These are phyloP conservation scores for Claviceps cyperi DNA, from an alignment of 2,329 filamentous ascomycete species.

Conservation along the genomic window DNA sequence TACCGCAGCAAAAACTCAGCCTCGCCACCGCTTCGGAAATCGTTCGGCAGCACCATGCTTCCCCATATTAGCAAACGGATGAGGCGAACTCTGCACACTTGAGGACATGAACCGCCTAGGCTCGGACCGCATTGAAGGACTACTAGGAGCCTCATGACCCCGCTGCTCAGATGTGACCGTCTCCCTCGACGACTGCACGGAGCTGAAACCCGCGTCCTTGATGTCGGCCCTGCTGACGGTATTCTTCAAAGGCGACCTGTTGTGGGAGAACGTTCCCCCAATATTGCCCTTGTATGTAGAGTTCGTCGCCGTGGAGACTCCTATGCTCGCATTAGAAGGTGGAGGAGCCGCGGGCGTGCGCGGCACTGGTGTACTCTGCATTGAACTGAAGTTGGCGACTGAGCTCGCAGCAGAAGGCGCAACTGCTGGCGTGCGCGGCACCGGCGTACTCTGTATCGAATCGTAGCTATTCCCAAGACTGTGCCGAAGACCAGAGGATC, in stretches of 20 bases:
- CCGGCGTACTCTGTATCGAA: neutral
- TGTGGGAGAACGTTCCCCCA: slow-evolving; percentile 59
- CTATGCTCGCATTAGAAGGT: slow-evolving; percentile 8
- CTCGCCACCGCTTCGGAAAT: slow-evolving; percentile 18
- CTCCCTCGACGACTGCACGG: slow-evolving; percentile 45
- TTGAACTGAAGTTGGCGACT: slow-evolving; percentile 2
- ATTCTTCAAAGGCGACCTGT: slow-evolving; percentile 73
- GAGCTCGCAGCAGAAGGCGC: slow-evolving; percentile 10
- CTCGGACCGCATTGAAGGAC: slow-evolving; percentile 24
- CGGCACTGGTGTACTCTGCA: neutral
- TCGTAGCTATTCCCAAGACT: slow-evolving; percentile 21
- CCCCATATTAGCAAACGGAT: slow-evolving; percentile 25
- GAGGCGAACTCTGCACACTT: slow-evolving; percentile 13
- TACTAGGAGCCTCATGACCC: slow-evolving; percentile 22
- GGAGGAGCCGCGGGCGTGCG: slow-evolving; percentile 14
- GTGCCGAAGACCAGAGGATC: slow-evolving; percentile 16
- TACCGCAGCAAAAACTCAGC: neutral
- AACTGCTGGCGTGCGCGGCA: slow-evolving; percentile 10
- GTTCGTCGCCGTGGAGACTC: slow-evolving; percentile 12
- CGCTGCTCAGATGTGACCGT: slow-evolving; percentile 45
- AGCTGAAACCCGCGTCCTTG: slow-evolving; percentile 24
- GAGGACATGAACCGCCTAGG: slow-evolving; percentile 14
- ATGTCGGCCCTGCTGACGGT: slow-evolving; percentile 48
- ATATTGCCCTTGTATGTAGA: slow-evolving; percentile 53
- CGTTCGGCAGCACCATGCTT: slow-evolving; percentile 25